Conservation (phyloP, 192 early-diverging fungal species). For the Backusella sp. region DNA sequence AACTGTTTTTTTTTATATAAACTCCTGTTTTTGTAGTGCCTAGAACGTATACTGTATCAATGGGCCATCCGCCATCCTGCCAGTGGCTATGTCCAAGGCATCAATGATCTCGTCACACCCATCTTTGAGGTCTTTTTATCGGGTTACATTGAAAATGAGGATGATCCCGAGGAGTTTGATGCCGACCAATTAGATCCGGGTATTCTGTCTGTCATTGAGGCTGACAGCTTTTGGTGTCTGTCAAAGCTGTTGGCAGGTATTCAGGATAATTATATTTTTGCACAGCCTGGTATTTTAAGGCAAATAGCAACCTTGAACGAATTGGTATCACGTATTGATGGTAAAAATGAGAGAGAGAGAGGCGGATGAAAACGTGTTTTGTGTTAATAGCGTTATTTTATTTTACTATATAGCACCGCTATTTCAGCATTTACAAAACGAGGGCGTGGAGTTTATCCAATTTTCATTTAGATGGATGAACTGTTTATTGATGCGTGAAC, state of each 20-base stretch:
- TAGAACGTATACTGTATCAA: conserved; percentile 92
- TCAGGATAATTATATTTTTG: conserved; percentile 98
- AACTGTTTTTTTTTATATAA: neutral
- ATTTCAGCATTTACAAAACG: conserved; percentile 75
- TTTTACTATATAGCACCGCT: conserved; percentile 56
- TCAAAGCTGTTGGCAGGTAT: conserved; percentile 95
- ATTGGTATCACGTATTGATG: conserved; percentile 90
- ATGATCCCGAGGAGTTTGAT: conserved; percentile 57
- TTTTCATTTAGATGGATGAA: conserved; percentile 99
- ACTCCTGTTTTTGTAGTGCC: conserved; percentile 46
- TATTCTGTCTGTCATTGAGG: conserved; percentile 75
- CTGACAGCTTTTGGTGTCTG: conserved; percentile 97
- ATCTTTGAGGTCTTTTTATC: conserved; percentile 93
- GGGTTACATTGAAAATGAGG: conserved; percentile 51
- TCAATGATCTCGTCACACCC: conserved; percentile 96
- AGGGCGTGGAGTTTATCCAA: conserved; percentile 97
- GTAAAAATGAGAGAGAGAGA: conserved; percentile 33
- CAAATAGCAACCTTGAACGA: conserved; percentile 88
- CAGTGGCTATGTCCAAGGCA: conserved; percentile 98
- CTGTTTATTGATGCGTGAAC: conserved; percentile 96
- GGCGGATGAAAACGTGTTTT: neutral
- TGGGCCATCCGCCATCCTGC: conserved; percentile 99
- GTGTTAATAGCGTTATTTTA: neutral
- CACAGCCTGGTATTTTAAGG: conserved; percentile 94
- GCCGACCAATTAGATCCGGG: conserved; percentile 46